Evolutionary conservation across 2,329 filamentous ascomycete genomes (phyloP).

Genomic region (Bipolaris oryzae): DNA sequence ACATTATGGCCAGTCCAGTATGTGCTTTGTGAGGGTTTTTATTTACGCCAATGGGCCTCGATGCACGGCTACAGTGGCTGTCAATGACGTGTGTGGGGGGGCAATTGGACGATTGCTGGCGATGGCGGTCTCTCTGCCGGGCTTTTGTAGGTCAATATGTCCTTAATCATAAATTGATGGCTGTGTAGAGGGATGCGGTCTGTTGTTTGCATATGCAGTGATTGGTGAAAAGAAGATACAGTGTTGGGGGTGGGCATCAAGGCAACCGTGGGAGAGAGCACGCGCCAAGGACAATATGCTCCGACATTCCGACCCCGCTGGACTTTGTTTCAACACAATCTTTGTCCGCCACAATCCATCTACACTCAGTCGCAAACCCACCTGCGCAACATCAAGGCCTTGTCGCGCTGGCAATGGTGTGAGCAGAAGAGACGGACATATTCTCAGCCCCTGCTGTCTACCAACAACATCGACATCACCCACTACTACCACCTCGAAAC

Average conservation of each 20-base stretch:
- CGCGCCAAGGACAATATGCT: constrained; percentile 8
- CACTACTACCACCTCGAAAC: constrained; percentile 7
- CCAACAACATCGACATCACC: constrained; percentile 3
- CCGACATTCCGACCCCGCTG: constrained; percentile 19
- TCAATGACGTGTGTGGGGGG: constrained; percentile 21
- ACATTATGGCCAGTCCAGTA: constrained; percentile 31
- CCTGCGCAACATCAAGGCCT: constrained; percentile 16
- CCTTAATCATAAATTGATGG: too few relatives aligned
- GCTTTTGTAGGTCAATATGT: too few relatives aligned
- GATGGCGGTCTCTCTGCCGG: constrained; percentile 15
- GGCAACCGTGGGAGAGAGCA: constrained; percentile 1
- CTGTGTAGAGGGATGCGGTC: not conserved
- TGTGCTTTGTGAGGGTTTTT: constrained; percentile 20
- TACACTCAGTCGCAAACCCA: constrained; percentile 25
- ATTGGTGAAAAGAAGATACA: not conserved
- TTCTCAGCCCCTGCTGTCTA: constrained; percentile 1
- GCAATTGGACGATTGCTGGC: constrained; percentile 19
- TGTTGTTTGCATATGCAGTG: not conserved
- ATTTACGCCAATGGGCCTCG: constrained; percentile 15
- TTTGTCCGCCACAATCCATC: constrained; percentile 26
- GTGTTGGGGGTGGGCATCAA: constrained; percentile 1
- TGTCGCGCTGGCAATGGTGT: constrained; percentile 35
- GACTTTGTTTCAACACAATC: constrained; percentile 15
- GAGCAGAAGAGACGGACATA: constrained; percentile 12
- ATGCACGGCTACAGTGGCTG: constrained; percentile 4